Evolutionary conservation across 164 flowering plant species (phyloP).

Genomic region (Euptelea pleiosperma): DNA sequence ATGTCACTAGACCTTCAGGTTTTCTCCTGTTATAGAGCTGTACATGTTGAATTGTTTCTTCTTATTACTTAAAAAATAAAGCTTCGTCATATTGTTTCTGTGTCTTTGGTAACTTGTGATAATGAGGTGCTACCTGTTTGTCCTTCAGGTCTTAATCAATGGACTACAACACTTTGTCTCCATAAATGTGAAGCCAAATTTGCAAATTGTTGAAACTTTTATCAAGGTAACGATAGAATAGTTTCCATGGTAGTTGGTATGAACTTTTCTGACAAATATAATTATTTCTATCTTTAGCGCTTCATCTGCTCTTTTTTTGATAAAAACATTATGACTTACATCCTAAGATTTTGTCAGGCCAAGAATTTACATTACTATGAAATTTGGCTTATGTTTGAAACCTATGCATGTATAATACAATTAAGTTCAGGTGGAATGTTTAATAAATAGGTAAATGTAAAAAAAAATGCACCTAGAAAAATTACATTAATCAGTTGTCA

Average conservation of each 20-base stretch:
- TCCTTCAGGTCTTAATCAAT: slow-evolving; percentile 81
- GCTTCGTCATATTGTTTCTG: no score
- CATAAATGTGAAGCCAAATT: slow-evolving; percentile 64
- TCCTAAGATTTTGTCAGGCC: no score
- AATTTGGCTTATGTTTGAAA: no score
- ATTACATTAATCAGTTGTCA: no score
- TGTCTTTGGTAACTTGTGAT: background rate
- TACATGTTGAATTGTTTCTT: background rate
- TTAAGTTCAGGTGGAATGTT: no score
- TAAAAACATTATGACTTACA: no score
- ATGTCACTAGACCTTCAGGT: slow-evolving; percentile 98
- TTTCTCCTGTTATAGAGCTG: background rate
- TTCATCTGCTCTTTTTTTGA: background rate
- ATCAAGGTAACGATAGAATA: slow-evolving; percentile 55
- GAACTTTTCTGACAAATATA: slow-evolving; percentile 2
- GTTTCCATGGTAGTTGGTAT: background rate
- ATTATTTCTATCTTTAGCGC: background rate
- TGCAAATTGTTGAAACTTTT: slow-evolving; percentile 80
- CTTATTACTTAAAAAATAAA: background rate
- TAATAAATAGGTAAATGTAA: no score
- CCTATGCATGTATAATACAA: no score
- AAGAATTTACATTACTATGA: no score
- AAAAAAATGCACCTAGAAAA: no score
- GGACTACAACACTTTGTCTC: slow-evolving; percentile 84
- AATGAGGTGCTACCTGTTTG: slow-evolving; percentile 1